Conservation (phyloP, 2,329 filamentous ascomycete genomes). For the Fusarium sp. region DNA sequence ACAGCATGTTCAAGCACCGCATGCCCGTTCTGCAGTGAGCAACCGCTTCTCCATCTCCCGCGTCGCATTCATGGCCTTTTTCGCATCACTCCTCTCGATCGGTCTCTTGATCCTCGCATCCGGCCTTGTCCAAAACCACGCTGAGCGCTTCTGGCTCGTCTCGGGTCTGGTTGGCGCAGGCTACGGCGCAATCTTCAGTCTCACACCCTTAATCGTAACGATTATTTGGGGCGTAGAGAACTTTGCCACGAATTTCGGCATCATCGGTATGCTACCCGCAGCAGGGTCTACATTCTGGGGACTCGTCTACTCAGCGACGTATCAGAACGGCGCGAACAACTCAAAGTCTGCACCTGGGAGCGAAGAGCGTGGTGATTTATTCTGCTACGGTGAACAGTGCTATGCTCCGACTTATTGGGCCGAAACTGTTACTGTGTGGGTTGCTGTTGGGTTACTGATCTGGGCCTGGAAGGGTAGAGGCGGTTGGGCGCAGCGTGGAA, state of each 20-base stretch:
- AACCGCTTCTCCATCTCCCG: constrained; percentile 74
- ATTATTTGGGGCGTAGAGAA: constrained; percentile 99
- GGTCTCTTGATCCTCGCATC: constrained; percentile 83
- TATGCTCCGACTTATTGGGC: constrained; percentile 88
- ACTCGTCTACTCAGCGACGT: constrained; percentile 83
- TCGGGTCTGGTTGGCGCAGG: constrained; percentile 87
- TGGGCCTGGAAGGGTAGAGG: constrained; percentile 83
- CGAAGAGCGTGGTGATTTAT: constrained; percentile 57
- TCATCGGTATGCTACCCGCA: constrained; percentile 91
- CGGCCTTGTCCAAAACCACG: constrained; percentile 77
- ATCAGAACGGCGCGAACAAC: constrained; percentile 71
- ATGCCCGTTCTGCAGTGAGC: constrained; percentile 43
- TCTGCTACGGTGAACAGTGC: constrained; percentile 85
- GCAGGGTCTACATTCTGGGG: constrained; percentile 91
- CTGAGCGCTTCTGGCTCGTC: constrained; percentile 84
- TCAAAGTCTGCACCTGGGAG: constrained; percentile 46
- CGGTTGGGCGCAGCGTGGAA: constrained; percentile 80
- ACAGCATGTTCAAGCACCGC: constrained; percentile 62
- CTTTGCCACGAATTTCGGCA: constrained; percentile 97
- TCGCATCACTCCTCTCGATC: constrained; percentile 76
- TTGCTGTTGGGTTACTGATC: constrained; percentile 76
- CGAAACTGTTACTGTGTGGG: constrained; percentile 81
- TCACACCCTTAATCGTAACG: constrained; percentile 92
- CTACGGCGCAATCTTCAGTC: constrained; percentile 90
- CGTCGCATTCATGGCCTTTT: constrained; percentile 80